phyloP scores from a whole-genome alignment of 2,329 filamentous ascomycete species.

The Cucurbitaria berberidis region DNA sequence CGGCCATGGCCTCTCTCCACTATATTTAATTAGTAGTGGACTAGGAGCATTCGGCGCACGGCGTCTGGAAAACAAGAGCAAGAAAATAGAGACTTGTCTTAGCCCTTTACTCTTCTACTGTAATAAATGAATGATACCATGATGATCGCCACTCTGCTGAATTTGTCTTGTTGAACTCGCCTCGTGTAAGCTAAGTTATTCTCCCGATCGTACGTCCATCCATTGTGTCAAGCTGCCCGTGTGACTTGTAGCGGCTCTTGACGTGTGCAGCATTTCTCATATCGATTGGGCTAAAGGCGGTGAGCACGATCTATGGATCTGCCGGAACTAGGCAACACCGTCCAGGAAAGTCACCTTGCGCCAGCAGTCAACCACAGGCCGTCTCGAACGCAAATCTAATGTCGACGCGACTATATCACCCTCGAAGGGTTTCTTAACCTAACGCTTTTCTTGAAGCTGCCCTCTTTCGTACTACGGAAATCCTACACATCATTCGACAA shows the following conservation, averaged over 20 bases:
- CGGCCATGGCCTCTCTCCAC: conserved; percentile 1
- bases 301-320: conserved; percentile 30
- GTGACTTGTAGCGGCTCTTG: background rate
- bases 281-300: conserved; percentile 42
- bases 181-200: background rate
- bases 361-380: conserved; percentile 8
- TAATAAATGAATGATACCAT: background rate
- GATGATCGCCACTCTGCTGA: background rate
- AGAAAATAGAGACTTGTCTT: background rate
- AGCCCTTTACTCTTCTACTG: background rate
- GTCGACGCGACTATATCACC: background rate
- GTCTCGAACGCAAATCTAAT: background rate
- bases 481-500: background rate
- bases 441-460: background rate
- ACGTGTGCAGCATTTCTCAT: conserved; percentile 1
- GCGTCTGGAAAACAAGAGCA: background rate
- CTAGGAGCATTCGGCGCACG: background rate
- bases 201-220: too few species aligned
- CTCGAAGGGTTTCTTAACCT: background rate
- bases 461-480: background rate
- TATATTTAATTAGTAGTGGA: background rate
- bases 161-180: background rate
- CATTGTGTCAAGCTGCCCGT: background rate
- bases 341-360: conserved; percentile 17
- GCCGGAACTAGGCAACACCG: conserved; percentile 22